Evolutionary conservation across 106 monocot genomes (phyloP), one percentile per base, ranked within the genome.

Genomic region (Allium fistulosum): DNA sequence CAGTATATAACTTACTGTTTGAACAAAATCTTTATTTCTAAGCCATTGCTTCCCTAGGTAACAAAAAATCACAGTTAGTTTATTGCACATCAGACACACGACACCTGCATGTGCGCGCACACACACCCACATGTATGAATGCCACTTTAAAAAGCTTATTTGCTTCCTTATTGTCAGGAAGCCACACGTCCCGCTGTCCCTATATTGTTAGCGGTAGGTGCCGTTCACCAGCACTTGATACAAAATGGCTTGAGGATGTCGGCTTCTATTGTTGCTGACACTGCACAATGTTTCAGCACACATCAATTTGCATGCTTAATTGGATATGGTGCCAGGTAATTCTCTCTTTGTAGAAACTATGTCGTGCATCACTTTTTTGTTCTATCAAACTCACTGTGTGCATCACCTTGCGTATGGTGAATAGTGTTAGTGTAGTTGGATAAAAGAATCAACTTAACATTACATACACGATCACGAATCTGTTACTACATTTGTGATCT

Each of bases 291-390:
- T 72, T 97, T 92, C 76, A 97, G 97, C 66, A 97, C 97, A 55
- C 97, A 97, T 79, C 97, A 97, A 11, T 97, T 97, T 81, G 97
- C 92, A 56, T 97, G 92, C 70, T 83, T 97, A 74, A 97, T 97
- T 77, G 96, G 92, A 80, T 97, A 97, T 92, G 97, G 97, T 58
- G 97, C 97, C 69, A 97, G 97, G 97, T 97, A 15, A 45, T 46
- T 61, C 61, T 53, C 11, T 51, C 37, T 2, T 49, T 67, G 27
- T 27, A 67, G 37, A 37, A 37, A 37, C 37, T 37, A 37, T 5
- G 37, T 37, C 37, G 1, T 37, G 37, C 37, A 37, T 37, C 37
- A 37, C 37, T 5, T 37, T 37, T 37, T 16, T 65, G 15, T 37
- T 63, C 51, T 17, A 53, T 28, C 53, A 68, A 17, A 4, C 8